Percentiles rank a stretch among this genome's conserved stretches.
Conservation (phyloP, 2,329 filamentous ascomycete species). For the Dactylella cylindrospora region DNA sequence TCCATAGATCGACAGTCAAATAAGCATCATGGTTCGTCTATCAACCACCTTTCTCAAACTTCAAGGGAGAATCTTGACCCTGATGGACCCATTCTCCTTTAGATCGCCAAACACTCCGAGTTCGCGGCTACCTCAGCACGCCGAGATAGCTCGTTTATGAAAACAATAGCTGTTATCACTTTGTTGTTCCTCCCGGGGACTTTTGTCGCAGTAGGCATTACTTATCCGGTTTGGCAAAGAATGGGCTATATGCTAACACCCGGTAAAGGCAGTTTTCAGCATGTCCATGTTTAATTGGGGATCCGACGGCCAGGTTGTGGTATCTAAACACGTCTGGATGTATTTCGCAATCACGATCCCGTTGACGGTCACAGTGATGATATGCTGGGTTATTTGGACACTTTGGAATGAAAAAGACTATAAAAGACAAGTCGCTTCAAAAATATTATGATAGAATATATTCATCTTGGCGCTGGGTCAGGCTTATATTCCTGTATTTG, state of each 20-base stretch:
- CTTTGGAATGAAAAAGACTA: slow-evolving; percentile 20
- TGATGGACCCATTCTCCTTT: not conserved
- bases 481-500: too few species aligned
- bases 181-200: slow-evolving; percentile 29
- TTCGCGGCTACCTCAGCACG: slow-evolving; percentile 18
- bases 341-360: slow-evolving; percentile 28
- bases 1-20: slow-evolving; percentile 27
- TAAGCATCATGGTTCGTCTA: slow-evolving; percentile 23
- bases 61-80: not conserved
- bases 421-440: slow-evolving; percentile 2
- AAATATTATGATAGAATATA: slow-evolving; percentile 9
- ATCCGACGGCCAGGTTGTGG: slow-evolving; percentile 18
- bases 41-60: not conserved
- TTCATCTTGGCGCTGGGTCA: not conserved
- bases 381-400: slow-evolving; percentile 27
- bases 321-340: slow-evolving; percentile 28
- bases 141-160: slow-evolving; percentile 37
- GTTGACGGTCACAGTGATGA: slow-evolving; percentile 4
- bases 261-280: slow-evolving; percentile 25
- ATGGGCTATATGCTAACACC: not conserved
- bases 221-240: not conserved
- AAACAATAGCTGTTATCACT: slow-evolving; percentile 31
- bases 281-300: slow-evolving; percentile 42
- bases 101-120: slow-evolving; percentile 26
- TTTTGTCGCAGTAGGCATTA: slow-evolving; percentile 23